phyloP scores from a whole-genome alignment of 2,329 filamentous ascomycete species.

The Ophiostoma novo-ulmi region DNA sequence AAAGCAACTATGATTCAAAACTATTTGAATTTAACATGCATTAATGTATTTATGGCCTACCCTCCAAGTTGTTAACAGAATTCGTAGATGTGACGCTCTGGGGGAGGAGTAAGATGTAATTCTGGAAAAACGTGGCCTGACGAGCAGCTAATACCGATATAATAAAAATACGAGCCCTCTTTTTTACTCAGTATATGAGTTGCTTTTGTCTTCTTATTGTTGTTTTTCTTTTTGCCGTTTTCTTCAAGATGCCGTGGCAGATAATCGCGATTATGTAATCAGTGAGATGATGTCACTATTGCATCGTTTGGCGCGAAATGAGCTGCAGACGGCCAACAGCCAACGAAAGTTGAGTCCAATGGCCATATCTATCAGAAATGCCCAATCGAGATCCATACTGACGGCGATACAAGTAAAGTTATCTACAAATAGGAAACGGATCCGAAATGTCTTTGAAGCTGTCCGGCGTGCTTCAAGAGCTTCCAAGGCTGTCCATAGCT shows the following conservation, averaged over 20 bases:
- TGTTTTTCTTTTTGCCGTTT: too few relatives aligned
- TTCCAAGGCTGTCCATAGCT: not conserved
- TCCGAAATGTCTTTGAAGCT: not conserved
- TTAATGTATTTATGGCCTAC: not conserved
- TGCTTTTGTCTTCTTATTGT: too few relatives aligned
- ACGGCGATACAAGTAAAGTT: not conserved
- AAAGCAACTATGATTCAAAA: not conserved
- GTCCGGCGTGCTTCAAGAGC: not conserved
- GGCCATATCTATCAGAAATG: not conserved
- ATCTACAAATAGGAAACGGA: not conserved
- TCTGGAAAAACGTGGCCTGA: too few relatives aligned
- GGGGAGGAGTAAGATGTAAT: too few relatives aligned
- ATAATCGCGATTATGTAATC: not conserved
- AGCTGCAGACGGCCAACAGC: not conserved
- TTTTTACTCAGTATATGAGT: too few relatives aligned
- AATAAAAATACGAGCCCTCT: too few relatives aligned
- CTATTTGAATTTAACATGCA: not conserved
- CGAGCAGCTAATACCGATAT: too few relatives aligned
- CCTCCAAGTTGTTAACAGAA: not conserved
- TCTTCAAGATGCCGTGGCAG: too few relatives aligned
- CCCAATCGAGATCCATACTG: not conserved
- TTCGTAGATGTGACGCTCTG: not conserved
- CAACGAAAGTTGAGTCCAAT: not conserved
- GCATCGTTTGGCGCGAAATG: not conserved
- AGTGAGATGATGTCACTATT: not conserved